phyloP scores from a whole-genome alignment of 257 asterid genomes.

The Solanum pinnatisectum region DNA sequence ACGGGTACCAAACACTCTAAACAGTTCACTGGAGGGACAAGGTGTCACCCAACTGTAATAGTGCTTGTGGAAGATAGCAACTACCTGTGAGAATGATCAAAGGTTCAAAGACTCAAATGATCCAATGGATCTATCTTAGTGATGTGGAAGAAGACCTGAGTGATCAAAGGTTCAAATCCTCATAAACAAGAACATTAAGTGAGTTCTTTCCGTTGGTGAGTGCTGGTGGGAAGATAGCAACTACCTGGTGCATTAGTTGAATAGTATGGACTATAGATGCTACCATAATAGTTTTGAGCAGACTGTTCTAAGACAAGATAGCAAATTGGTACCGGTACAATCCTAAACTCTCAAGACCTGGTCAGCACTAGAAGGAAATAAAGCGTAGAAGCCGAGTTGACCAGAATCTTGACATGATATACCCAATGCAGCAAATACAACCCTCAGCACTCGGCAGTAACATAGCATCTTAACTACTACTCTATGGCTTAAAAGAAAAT shows the following conservation, averaged over 20 bases:
- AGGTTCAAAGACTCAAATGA: neutral
- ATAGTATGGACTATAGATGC: neutral
- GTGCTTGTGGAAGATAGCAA: too few species aligned
- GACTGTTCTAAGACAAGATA: neutral
- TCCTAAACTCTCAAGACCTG: neutral
- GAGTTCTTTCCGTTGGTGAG: neutral
- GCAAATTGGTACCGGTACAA: neutral
- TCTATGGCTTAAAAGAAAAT: too few species aligned
- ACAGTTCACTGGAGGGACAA: too few species aligned
- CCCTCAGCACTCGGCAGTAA: neutral
- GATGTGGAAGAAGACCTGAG: too few species aligned
- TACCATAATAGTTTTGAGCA: neutral
- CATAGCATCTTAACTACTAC: neutral
- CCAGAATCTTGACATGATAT: neutral
- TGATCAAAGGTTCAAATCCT: neutral
- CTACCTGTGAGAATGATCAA: too few species aligned
- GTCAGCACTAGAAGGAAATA: neutral
- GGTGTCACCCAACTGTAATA: too few species aligned
- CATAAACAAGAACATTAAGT: neutral
- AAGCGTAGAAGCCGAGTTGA: neutral
- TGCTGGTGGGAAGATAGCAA: neutral
- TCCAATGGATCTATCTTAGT: too few species aligned
- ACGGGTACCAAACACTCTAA: too few species aligned
- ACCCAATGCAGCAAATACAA: neutral
- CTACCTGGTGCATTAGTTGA: neutral